These are phyloP conservation scores for Penicillium canariense DNA, from an alignment of 495 filamentous ascomycete genomes.

Conservation along the genomic window DNA sequence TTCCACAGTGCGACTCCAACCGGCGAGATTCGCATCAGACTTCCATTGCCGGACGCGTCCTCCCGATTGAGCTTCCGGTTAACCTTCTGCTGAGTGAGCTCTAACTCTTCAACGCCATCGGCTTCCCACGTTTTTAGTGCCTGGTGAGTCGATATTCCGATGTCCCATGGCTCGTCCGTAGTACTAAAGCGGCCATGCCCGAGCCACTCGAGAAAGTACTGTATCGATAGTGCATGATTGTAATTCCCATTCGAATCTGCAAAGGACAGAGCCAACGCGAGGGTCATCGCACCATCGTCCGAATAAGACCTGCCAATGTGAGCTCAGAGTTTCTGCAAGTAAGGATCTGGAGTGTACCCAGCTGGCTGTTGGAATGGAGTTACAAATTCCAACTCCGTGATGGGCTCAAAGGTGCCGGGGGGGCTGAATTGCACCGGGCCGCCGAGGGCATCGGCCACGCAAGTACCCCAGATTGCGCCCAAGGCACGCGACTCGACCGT, in stretches of 20 bases:
- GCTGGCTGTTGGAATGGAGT: conserved; percentile 22
- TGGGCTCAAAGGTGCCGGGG: conserved; percentile 36
- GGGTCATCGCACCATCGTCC: conserved; percentile 48
- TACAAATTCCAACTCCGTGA: conserved; percentile 29
- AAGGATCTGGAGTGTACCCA: conserved; percentile 13
- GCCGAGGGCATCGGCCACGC: conserved; percentile 48
- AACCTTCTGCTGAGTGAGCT: conserved; percentile 9
- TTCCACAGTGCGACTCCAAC: conserved; percentile 33
- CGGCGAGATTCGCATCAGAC: conserved; percentile 45
- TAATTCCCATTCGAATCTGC: conserved; percentile 30
- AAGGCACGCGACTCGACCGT: conserved; percentile 24
- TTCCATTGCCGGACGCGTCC: conserved; percentile 41
- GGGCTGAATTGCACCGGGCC: conserved; percentile 43
- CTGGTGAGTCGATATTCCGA: conserved; percentile 34
- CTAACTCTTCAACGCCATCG: conserved; percentile 1
- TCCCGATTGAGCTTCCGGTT: conserved; percentile 13
- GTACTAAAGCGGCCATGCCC: conserved; percentile 38
- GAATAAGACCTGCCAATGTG: conserved; percentile 39
- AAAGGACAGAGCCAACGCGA: conserved; percentile 45
- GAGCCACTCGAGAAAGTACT: conserved; percentile 40
- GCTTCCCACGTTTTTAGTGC: conserved; percentile 37
- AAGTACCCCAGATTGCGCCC: conserved; percentile 46
- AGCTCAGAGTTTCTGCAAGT: background rate
- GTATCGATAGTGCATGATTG: conserved; percentile 27
- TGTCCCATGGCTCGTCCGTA: conserved; percentile 37